Evolutionary conservation across 345 rosid genomes (phyloP).

Genomic region (Arabis alpina): DNA sequence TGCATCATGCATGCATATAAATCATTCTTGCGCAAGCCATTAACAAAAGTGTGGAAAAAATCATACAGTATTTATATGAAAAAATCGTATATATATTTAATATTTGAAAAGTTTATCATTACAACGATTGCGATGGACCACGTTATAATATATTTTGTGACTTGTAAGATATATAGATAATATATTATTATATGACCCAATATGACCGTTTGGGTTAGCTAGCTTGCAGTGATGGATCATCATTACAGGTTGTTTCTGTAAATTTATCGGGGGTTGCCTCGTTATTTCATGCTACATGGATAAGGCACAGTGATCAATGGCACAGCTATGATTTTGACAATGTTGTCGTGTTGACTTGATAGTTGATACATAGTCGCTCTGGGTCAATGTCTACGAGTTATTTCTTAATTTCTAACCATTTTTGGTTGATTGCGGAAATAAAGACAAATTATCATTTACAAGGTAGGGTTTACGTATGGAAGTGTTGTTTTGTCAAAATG

Average conservation of each 20-base stretch:
- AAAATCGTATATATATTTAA: too few species aligned
- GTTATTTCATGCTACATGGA: conserved; percentile 26
- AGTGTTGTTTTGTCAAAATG: neutral
- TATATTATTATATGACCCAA: conserved; percentile 10
- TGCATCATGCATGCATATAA: conserved; percentile 1
- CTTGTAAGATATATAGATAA: neutral
- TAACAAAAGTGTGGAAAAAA: neutral
- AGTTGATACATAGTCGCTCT: conserved; percentile 2
- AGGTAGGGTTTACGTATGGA: neutral
- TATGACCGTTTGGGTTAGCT: conserved; percentile 22
- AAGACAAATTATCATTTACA: conserved; percentile 1
- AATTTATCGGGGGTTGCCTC: conserved; percentile 6
- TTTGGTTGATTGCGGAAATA: neutral
- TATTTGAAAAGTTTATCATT: neutral
- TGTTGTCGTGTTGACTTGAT: conserved; percentile 31
- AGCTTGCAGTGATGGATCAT: conserved; percentile 21
- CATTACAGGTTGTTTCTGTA: conserved; percentile 29
- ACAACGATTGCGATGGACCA: neutral
- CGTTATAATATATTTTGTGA: neutral
- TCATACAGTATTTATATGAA: neutral
- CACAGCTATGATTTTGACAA: neutral
- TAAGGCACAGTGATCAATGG: neutral
- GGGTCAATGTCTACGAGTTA: neutral
- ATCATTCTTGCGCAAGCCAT: neutral
- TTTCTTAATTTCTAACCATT: neutral